Base-by-base conservation (phyloP, 2,329 filamentous ascomycete species). In the Balansia obtecta region DNA sequence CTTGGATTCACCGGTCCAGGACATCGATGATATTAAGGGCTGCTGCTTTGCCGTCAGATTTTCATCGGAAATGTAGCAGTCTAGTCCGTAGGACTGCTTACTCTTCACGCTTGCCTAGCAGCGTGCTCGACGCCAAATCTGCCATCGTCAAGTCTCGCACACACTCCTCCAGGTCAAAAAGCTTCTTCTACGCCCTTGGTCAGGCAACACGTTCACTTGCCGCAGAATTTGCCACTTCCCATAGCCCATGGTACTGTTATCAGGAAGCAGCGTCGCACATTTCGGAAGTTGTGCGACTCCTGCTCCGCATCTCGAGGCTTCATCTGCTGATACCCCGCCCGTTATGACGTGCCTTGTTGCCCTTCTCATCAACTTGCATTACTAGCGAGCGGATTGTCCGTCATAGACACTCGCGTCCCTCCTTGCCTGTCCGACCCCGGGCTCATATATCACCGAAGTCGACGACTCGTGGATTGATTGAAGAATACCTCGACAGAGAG, bases 201-300 rank as follows among this genome's bases (percentile, higher is more conserved):
- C 22, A 3, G 6, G 22, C 22, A 3, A 27, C 3, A 3, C 3
- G 6, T 3, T 27, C 22, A 27, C 22, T 27, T 27, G 22, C 22
- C 6, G 22, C 22, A 6, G 6, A 6, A 27, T 6, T 27, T 6
- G 22, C 6, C 22, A 27, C 22, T 27, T 27, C 22, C 22, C 6
- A 27, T 27, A 27, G 22, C n/a, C 22, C 3, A 27, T 27, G 68
- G 12, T 73, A 64, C 33, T 15, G 33, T 9, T 16, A 18, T 18
- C 39, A 16, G 39, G n/a, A 41, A 10, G 16, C 22, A 6, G 22
- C 22, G 39, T 41, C 20, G n/a, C 10, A 11, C n/a, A 13, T 11
- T 18, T 41, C 15, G 39, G 39, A n/a, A 41, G 16, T 27, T 16
- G 39, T 41, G 39, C 39, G n/a, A 41, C 39, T 16, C 11, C 39